Evolutionary conservation across 2,329 filamentous ascomycete species (phyloP), one percentile per base, ranked within the genome.

Genomic region (Pseudocercospora macadamiae): DNA sequence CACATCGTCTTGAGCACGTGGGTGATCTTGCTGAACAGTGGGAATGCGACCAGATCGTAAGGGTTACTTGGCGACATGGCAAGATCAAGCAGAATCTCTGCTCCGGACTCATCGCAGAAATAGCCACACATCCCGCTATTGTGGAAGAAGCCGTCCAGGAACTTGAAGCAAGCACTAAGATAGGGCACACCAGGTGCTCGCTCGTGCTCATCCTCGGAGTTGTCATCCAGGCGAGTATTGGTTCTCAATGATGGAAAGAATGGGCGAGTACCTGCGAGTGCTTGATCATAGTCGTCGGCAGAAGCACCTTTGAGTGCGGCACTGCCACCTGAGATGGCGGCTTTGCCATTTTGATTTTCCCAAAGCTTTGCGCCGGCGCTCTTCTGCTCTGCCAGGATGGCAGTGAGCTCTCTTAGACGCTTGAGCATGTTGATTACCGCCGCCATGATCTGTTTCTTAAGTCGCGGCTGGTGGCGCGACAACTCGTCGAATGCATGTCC

Each of bases 401-500:
- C 84, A 64, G 89, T 91, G 21, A 97, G 78, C 64, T 89, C 82
- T 37, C 87, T 85, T 32, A 99, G 89, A 54, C 91, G 86, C 30
- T 88, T 88, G 60, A 96, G 86, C 91, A 97, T 96, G 63, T 92
- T 87, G 59, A 96, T 83, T 14, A 96, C 86, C n/a, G 91, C 89
- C 63, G 89, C 88, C 62, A 93, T 86, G 59, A 99, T 95, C 2
- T 88, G 83, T 8, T 84, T 83, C 65, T 93, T 90, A 44, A 99
- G 78, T 19, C 86, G 83, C 0, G 96, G 95, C 69, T 99, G 95
- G 71, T 99, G 95, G 37, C 95, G 87, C 53, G 93, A 89, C 59
- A 99, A 83, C 75, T 99, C 95, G 73, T 99, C 95, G 70, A 99
- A 97, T 37, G 88, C 89, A 23, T 84, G 85, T 9, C 95, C 95